These are phyloP conservation scores for Lizonia empirigonia DNA, from an alignment of 2,329 filamentous ascomycete genomes.

Conservation along the genomic window DNA sequence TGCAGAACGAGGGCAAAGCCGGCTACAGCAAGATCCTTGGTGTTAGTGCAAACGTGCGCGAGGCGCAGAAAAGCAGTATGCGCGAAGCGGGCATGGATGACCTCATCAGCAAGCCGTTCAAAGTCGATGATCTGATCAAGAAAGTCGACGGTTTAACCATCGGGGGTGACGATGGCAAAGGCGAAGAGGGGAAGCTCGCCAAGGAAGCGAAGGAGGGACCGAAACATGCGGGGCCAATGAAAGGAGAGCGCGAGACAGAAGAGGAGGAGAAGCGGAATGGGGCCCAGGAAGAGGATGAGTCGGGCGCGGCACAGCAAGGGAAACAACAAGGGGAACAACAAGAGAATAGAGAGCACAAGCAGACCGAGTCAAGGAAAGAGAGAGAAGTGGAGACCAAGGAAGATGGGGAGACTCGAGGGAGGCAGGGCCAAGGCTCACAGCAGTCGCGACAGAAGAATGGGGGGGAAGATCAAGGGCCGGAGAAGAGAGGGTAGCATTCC, in stretches of 20 bases:
- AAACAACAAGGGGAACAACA: neutral
- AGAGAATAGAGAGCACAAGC: neutral
- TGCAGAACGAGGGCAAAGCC: constrained; percentile 43
- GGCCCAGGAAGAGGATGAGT: neutral
- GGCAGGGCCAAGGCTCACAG: neutral
- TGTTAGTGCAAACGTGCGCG: constrained; percentile 48
- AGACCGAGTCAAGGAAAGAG: neutral
- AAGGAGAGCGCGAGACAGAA: neutral
- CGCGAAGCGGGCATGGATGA: constrained; percentile 48
- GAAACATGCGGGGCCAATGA: neutral
- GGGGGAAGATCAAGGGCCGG: neutral
- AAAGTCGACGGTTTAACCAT: constrained; percentile 35
- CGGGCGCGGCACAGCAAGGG: neutral
- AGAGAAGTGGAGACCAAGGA: neutral
- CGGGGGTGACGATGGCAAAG: constrained; percentile 6
- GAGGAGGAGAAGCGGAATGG: neutral
- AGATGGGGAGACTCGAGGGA: neutral
- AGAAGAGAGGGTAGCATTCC: constrained; percentile 3
- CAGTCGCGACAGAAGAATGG: neutral
- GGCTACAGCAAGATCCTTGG: constrained; percentile 46
- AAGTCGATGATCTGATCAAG: constrained; percentile 43
- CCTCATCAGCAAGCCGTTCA: constrained; percentile 49
- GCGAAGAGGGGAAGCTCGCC: neutral
- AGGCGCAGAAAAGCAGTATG: constrained; percentile 43
- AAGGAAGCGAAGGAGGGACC: neutral